A percentile compares a stretch with the other conserved stretches of the same genome.
These are phyloP conservation scores for Blattamonas nauphoetae DNA, from an alignment of 78 protist species.

Conservation along the genomic window DNA sequence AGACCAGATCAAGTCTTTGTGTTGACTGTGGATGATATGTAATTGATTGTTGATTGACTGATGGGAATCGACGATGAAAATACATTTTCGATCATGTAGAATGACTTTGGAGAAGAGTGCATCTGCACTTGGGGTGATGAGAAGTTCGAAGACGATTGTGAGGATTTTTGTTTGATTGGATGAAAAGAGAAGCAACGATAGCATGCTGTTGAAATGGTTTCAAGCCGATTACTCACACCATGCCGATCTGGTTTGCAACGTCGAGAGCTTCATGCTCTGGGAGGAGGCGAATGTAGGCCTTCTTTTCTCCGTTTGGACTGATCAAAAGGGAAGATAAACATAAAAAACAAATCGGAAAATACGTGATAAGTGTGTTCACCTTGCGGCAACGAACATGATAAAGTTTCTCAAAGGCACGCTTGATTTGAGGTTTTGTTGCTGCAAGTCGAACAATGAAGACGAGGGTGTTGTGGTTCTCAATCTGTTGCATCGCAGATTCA, in stretches of 20 bases:
- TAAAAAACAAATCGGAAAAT: background rate
- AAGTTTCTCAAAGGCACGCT: slow-evolving; percentile 69
- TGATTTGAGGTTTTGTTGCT: slow-evolving; percentile 84
- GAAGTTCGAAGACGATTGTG: too few relatives aligned
- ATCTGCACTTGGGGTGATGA: too few relatives aligned
- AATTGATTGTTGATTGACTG: too few relatives aligned
- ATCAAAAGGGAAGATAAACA: background rate
- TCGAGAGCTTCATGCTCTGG: slow-evolving; percentile 47
- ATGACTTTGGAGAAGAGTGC: too few relatives aligned
- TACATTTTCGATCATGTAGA: too few relatives aligned
- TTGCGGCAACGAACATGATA: slow-evolving; percentile 75
- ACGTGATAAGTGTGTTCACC: slow-evolving; percentile 84
- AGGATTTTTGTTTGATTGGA: too few relatives aligned
- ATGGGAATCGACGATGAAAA: too few relatives aligned
- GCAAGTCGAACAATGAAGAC: slow-evolving; percentile 80
- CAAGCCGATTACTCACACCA: too few relatives aligned
- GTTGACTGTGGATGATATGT: too few relatives aligned
- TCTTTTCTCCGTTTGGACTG: slow-evolving; percentile 88
- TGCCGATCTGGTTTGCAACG: slow-evolving; percentile 84
- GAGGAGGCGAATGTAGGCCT: slow-evolving; percentile 87
- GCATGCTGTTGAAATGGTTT: too few relatives aligned
- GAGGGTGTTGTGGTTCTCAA: slow-evolving; percentile 93
- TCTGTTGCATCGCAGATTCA: slow-evolving; percentile 89
- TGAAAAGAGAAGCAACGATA: too few relatives aligned
- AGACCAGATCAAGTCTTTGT: too few relatives aligned